These are phyloP conservation scores for Zygosaccharomyces lentus DNA, from an alignment of 805 yeast genomes.

Conservation along the genomic window DNA sequence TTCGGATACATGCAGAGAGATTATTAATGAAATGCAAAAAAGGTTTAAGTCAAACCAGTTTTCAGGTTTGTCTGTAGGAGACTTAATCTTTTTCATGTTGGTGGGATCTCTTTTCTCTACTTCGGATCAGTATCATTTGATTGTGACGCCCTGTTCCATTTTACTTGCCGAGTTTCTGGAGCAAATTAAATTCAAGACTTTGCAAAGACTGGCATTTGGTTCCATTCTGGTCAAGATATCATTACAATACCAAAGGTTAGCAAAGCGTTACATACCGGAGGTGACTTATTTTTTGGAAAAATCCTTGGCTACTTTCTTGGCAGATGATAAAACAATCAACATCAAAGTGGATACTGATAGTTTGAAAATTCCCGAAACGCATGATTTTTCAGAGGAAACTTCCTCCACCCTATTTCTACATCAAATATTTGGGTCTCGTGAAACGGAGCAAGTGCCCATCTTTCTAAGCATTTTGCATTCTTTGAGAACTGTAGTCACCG, in stretches of 20 bases:
- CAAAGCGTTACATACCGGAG: constrained; percentile 84
- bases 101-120: constrained; percentile 84
- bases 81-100: constrained; percentile 61
- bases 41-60: constrained; percentile 42
- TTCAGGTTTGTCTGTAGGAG: constrained; percentile 41
- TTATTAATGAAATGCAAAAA: constrained; percentile 51
- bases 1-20: constrained; percentile 57
- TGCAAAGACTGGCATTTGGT: constrained; percentile 52
- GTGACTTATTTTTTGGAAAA: constrained; percentile 54
- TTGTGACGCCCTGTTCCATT: constrained; percentile 78
- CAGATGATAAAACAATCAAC: constrained; percentile 6
- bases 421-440: constrained; percentile 25
- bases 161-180: constrained; percentile 68
- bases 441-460: constrained; percentile 15
- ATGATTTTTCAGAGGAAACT: constrained; percentile 9
- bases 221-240: constrained; percentile 61
- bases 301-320: constrained; percentile 41
- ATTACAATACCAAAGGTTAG: constrained; percentile 67
- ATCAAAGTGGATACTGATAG: constrained; percentile 24
- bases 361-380: constrained; percentile 16
- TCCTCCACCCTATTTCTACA: constrained; percentile 20
- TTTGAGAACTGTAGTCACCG: constrained; percentile 32
- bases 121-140: constrained; percentile 91
- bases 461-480: constrained; percentile 32
- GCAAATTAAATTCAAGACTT: constrained; percentile 40